Percentiles rank a stretch among this genome's conserved stretches.
Evolutionary conservation across 176 grass and related monocot genomes (phyloP).

Genomic region (Ampelocalamus luodianensis): DNA sequence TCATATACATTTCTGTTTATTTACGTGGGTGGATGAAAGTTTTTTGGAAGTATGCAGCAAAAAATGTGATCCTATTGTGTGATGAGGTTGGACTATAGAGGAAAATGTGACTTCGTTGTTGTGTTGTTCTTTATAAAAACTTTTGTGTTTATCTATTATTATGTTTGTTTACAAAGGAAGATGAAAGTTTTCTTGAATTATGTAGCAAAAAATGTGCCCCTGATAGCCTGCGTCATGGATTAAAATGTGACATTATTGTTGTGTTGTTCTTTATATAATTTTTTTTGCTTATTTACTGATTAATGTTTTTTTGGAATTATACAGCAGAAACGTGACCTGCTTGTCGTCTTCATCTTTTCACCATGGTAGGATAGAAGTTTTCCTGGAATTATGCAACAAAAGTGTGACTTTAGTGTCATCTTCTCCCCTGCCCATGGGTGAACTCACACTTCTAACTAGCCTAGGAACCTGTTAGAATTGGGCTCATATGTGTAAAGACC

Average conservation of each 20-base stretch:
- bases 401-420: neutral
- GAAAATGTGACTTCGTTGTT: neutral
- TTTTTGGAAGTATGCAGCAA: neutral
- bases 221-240: too few species aligned
- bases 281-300: too few species aligned
- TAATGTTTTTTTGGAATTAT: too few species aligned
- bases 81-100: neutral
- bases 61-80: neutral
- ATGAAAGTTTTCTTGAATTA: neutral
- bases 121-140: neutral
- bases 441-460: too few species aligned
- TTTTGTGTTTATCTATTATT: neutral
- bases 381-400: neutral
- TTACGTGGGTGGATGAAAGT: neutral
- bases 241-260: too few species aligned
- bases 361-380: neutral
- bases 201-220: neutral
- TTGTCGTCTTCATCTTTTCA: neutral
- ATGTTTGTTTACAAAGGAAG: neutral
- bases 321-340: neutral
- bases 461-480: too few species aligned
- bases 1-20: too few species aligned
- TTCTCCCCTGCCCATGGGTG: neutral
- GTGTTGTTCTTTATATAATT: too few species aligned
- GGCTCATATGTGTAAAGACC: too few species aligned